phyloP scores from a whole-genome alignment of 2,329 filamentous ascomycete species.

The Colletotrichum sp. region DNA sequence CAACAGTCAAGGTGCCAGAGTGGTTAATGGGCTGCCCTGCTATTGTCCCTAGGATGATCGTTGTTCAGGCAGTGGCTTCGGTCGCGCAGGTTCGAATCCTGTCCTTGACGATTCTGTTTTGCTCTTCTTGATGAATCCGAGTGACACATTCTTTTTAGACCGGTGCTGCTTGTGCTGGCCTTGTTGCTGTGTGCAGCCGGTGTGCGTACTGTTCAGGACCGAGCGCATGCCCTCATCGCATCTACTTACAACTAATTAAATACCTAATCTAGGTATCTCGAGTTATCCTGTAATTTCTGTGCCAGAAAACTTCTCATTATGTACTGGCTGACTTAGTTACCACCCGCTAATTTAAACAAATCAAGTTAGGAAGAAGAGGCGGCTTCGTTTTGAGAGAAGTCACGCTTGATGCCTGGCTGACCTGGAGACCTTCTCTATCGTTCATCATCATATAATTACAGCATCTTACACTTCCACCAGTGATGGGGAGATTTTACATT shows the following conservation, averaged over 20 bases:
- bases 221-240: not conserved
- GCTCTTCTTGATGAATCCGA: not conserved
- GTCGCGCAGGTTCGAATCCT: conserved; percentile 10
- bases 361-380: not conserved
- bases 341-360: not conserved
- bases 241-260: not conserved
- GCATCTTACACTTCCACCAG: not conserved
- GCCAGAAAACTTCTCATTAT: not conserved
- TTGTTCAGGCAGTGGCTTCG: conserved; percentile 5
- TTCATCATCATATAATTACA: not conserved
- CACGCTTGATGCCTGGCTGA: not conserved
- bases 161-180: no score
- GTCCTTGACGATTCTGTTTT: not conserved
- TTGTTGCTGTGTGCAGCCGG: not conserved
- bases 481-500: not conserved
- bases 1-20: conserved; percentile 4
- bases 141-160: not conserved
- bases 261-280: not conserved
- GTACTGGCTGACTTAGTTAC: not conserved
- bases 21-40: conserved; percentile 14
- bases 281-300: not conserved
- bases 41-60: not conserved
- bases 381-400: not conserved
- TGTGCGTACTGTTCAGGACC: not conserved
- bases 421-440: not conserved